Percentiles rank a stretch among this genome's conserved stretches.
These are phyloP conservation scores for Butyriboletus loyo DNA, from an alignment of 768 basidiomycete genomes.

Conservation along the genomic window DNA sequence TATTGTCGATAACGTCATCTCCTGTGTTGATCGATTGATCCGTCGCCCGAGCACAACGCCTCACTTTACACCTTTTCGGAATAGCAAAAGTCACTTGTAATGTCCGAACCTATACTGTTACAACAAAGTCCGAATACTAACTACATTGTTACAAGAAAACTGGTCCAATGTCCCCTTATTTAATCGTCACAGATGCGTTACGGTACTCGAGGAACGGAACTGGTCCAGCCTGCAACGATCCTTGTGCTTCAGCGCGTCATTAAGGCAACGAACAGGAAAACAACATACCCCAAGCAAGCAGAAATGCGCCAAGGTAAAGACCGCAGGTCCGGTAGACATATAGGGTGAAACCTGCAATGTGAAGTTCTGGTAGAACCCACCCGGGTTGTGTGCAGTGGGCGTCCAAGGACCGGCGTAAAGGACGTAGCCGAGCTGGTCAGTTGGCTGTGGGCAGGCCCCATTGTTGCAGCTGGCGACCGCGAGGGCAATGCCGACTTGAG, in stretches of 20 bases:
- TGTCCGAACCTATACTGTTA: too few relatives aligned
- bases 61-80: too few relatives aligned
- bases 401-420: conserved; percentile 31
- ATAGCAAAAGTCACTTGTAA: too few relatives aligned
- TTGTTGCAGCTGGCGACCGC: conserved; percentile 19
- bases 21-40: too few relatives aligned
- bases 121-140: background rate
- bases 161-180: too few relatives aligned
- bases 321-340: conserved; percentile 17
- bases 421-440: conserved; percentile 19
- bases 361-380: conserved; percentile 31
- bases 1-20: too few relatives aligned
- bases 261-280: background rate
- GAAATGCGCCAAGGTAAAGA: conserved; percentile 32
- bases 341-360: conserved; percentile 13
- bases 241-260: background rate
- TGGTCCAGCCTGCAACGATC: conserved; percentile 17
- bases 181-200: conserved; percentile 20
- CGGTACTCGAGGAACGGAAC: conserved; percentile 29
- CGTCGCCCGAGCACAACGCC: too few relatives aligned
- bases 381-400: conserved; percentile 13
- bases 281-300: too few relatives aligned
- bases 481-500: conserved; percentile 33
- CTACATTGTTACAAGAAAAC: background rate
- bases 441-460: conserved; percentile 23